A percentile compares a stretch with the other conserved stretches of the same genome.
Conservation (phyloP, 495 filamentous ascomycete genomes). For the Talaromyces nanjingensis region DNA sequence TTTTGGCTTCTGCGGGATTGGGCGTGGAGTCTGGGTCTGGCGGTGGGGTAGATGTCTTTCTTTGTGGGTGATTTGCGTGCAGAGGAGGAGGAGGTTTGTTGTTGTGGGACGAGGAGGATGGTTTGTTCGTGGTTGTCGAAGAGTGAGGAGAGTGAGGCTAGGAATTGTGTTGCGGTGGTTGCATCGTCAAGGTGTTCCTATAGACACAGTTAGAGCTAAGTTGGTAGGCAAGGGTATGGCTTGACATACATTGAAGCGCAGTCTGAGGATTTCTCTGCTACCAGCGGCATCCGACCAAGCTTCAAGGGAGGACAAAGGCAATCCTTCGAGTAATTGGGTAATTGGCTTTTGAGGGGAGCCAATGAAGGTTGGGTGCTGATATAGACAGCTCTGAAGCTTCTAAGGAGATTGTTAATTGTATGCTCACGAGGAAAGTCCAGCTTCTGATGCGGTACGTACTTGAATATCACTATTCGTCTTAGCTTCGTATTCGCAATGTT, state of each 20-base stretch:
- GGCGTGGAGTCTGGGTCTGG: neutral
- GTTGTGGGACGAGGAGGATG: neutral
- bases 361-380: conserved; percentile 1
- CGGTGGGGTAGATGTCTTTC: neutral
- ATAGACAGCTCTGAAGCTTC: neutral
- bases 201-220: neutral
- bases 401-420: neutral
- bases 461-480: neutral
- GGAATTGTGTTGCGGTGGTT: neutral
- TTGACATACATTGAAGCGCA: neutral
- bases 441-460: neutral
- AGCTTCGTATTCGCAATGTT: conserved; percentile 5
- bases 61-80: neutral
- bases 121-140: neutral
- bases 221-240: neutral
- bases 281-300: conserved; percentile 4
- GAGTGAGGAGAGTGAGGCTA: neutral
- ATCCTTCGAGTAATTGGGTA: neutral
- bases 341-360: neutral
- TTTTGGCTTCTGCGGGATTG: neutral
- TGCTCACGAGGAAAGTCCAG: neutral
- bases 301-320: neutral
- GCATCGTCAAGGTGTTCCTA: neutral
- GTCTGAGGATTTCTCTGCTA: conserved; percentile 1
- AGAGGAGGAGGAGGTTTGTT: neutral